A percentile compares a stretch with the other conserved stretches of the same genome.
phyloP scores from a whole-genome alignment of 805 yeast species.

The Nakazawaea molendinolei region DNA sequence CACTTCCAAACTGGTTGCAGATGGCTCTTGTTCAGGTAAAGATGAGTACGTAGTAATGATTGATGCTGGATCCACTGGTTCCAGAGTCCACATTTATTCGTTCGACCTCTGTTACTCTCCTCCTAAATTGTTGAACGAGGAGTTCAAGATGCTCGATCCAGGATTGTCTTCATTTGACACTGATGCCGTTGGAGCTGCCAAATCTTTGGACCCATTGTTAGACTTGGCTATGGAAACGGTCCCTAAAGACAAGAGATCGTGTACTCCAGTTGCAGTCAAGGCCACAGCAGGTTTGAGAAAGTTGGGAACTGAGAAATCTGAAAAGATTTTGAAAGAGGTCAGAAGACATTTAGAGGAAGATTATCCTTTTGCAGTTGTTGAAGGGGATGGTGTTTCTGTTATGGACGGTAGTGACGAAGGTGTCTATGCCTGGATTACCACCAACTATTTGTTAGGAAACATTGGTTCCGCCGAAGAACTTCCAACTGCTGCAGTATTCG shows the following conservation, averaged over 20 bases:
- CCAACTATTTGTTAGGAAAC: slow-evolving; percentile 88
- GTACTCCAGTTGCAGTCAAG: slow-evolving; percentile 94
- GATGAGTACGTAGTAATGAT: slow-evolving; percentile 83
- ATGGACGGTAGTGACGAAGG: slow-evolving; percentile 98
- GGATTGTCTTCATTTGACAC: slow-evolving; percentile 84
- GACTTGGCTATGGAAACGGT: slow-evolving; percentile 68
- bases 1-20: background rate
- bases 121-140: slow-evolving; percentile 74
- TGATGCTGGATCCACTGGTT: slow-evolving; percentile 98
- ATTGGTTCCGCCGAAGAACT: slow-evolving; percentile 71
- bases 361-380: slow-evolving; percentile 90
- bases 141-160: slow-evolving; percentile 83
- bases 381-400: slow-evolving; percentile 78
- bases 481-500: slow-evolving; percentile 96
- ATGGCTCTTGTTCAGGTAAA: slow-evolving; percentile 28
- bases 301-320: slow-evolving; percentile 70
- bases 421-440: slow-evolving; percentile 97
- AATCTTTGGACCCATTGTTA: slow-evolving; percentile 79
- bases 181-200: slow-evolving; percentile 80
- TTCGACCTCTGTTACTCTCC: slow-evolving; percentile 84
- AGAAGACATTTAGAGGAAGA: slow-evolving; percentile 65
- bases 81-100: slow-evolving; percentile 89
- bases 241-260: slow-evolving; percentile 64
- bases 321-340: slow-evolving; percentile 69
- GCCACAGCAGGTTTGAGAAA: slow-evolving; percentile 96